phyloP scores from a whole-genome alignment of 208 protist genomes.

The Trypanosoma brucei region DNA sequence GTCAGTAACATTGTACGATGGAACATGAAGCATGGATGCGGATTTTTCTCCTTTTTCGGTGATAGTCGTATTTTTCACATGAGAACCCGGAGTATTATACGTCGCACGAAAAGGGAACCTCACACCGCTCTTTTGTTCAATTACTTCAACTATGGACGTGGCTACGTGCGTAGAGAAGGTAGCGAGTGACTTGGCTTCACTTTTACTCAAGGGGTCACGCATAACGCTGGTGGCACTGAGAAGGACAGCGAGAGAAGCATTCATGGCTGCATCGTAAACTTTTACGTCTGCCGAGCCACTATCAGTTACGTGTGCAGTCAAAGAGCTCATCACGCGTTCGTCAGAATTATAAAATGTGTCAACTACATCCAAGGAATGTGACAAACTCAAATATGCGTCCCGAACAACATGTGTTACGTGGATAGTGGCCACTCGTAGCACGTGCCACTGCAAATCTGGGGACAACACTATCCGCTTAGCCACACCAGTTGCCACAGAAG shows the following conservation, averaged over 20 bases:
- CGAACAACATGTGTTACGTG: slow-evolving; percentile 2
- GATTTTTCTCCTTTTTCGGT: too few relatives aligned
- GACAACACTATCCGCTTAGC: slow-evolving; percentile 8
- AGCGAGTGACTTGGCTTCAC: background rate
- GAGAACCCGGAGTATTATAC: too few relatives aligned
- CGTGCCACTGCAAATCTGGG: slow-evolving; percentile 2
- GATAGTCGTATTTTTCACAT: too few relatives aligned
- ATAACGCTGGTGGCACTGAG: background rate
- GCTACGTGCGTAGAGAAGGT: background rate
- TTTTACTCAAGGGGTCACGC: background rate
- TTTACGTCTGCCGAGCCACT: background rate
- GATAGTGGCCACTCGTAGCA: background rate
- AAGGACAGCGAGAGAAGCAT: background rate
- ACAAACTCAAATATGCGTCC: slow-evolving; percentile 8
- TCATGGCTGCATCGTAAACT: background rate
- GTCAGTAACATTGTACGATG: too few relatives aligned
- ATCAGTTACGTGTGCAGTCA: background rate
- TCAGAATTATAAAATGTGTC: background rate
- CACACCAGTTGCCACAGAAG: slow-evolving; percentile 5
- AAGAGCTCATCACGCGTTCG: background rate
- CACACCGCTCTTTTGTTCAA: too few relatives aligned
- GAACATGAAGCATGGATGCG: too few relatives aligned
- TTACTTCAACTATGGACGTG: background rate
- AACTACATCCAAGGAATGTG: background rate
- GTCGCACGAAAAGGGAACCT: too few relatives aligned